phyloP scores from a whole-genome alignment of 1,284 basidiomycete species.

The Boletus sp. region DNA sequence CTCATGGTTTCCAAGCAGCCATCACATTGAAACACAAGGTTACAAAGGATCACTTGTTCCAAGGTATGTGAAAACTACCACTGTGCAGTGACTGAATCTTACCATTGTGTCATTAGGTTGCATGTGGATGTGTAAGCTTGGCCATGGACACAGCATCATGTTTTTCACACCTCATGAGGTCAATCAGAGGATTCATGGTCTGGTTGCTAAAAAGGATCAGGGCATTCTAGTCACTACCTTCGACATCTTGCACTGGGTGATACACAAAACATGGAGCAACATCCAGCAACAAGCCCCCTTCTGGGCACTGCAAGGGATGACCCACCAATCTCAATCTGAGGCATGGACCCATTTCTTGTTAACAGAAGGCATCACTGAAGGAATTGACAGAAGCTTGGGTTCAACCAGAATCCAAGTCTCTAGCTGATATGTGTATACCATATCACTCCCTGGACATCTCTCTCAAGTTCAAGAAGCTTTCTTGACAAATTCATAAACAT shows the following conservation, averaged over 20 bases:
- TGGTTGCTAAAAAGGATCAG: neutral
- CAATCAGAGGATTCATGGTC: neutral
- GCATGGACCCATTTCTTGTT: neutral
- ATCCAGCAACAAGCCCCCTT: neutral
- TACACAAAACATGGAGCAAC: neutral
- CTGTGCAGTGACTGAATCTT: neutral
- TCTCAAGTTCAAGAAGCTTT: neutral
- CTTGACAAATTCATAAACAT: neutral
- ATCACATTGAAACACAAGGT: neutral
- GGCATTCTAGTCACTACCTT: neutral
- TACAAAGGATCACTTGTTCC: conserved; percentile 1
- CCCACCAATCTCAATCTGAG: neutral
- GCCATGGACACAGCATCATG: conserved; percentile 6
- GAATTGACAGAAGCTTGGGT: neutral
- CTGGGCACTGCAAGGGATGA: neutral
- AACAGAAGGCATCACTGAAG: neutral
- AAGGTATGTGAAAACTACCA: neutral
- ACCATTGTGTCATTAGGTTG: conserved; percentile 1
- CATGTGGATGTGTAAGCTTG: conserved; percentile 6
- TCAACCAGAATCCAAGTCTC: neutral
- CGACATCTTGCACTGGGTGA: conserved; percentile 3
- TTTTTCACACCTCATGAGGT: conserved; percentile 1
- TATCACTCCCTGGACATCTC: neutral
- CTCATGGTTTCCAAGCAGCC: neutral
- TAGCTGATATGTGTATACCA: conserved; percentile 5